Percentiles rank a stretch among this genome's conserved stretches.
Evolutionary conservation across 768 basidiomycete species (phyloP).

Genomic region (Boletus rubroflammeus): DNA sequence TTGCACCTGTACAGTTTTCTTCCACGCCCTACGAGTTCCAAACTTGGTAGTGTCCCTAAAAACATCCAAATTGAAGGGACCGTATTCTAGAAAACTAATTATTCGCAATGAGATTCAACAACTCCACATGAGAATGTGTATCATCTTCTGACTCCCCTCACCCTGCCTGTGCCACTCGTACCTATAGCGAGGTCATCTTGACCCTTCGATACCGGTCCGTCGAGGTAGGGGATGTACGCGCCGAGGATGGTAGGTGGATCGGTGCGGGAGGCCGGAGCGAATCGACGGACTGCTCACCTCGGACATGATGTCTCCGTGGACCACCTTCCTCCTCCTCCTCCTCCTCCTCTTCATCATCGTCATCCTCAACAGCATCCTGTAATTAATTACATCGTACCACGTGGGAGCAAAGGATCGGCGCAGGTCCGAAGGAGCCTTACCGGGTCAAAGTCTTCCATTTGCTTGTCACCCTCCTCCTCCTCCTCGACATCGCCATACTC

Average conservation of each 20-base stretch:
- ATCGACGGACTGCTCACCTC: conserved; percentile 36
- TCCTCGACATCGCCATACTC: conserved; percentile 67
- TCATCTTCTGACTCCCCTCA: conserved; percentile 51
- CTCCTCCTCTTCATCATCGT: conserved; percentile 55
- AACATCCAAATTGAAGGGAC: not conserved
- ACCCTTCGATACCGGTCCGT: conserved; percentile 44
- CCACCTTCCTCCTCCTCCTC: conserved; percentile 32
- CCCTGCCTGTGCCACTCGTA: conserved; percentile 38
- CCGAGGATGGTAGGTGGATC: conserved; percentile 40
- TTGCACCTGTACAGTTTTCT: conserved; percentile 57
- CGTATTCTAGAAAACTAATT: conserved; percentile 6
- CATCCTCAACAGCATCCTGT: conserved; percentile 55
- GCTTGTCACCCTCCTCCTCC: conserved; percentile 55
- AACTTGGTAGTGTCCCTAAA: conserved; percentile 11
- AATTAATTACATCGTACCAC: conserved; percentile 2
- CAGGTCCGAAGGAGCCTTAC: conserved; percentile 38
- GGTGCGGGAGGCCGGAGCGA: conserved; percentile 39
- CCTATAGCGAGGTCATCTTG: conserved; percentile 33
- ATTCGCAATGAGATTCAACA: conserved; percentile 10
- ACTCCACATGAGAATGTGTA: conserved; percentile 17
- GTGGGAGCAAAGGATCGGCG: conserved; percentile 7
- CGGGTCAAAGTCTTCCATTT: conserved; percentile 85
- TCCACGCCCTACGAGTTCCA: conserved; percentile 23
- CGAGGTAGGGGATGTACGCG: conserved; percentile 51
- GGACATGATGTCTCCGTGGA: conserved; percentile 28